phyloP scores from a whole-genome alignment of 2,329 filamentous ascomycete species.

The Plenodomus tracheiphilus region DNA sequence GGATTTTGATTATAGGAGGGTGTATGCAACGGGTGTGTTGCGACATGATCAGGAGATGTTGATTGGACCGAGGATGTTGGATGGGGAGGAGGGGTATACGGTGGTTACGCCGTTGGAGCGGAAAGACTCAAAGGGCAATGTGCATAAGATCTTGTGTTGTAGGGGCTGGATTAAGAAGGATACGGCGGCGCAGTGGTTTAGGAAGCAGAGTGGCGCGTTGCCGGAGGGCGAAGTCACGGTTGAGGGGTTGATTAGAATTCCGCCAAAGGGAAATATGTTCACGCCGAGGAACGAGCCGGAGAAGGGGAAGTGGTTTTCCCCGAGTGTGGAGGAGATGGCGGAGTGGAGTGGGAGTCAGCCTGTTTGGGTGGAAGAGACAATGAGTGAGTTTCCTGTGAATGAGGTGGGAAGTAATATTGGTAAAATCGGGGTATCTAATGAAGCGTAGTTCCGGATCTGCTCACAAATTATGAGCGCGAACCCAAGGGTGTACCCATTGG shows the following conservation, averaged over 20 bases:
- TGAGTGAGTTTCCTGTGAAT: slow-evolving; percentile 61
- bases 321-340: slow-evolving; percentile 92
- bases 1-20: slow-evolving; percentile 90
- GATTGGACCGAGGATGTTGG: slow-evolving; percentile 83
- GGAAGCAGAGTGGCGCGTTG: slow-evolving; percentile 62
- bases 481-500: slow-evolving; percentile 87
- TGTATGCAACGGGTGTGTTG: slow-evolving; percentile 73
- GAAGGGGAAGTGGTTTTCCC: slow-evolving; percentile 88
- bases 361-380: slow-evolving; percentile 94
- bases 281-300: slow-evolving; percentile 88
- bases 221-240: slow-evolving; percentile 73
- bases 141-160: slow-evolving; percentile 76
- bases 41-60: slow-evolving; percentile 96
- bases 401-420: background rate
- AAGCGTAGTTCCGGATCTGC: slow-evolving; percentile 71
- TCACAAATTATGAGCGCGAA: slow-evolving; percentile 75
- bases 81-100: slow-evolving; percentile 87
- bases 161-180: slow-evolving; percentile 89
- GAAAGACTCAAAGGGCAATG: slow-evolving; percentile 51
- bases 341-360: slow-evolving; percentile 77
- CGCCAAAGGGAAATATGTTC: slow-evolving; percentile 98
- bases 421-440: slow-evolving; percentile 32
- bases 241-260: slow-evolving; percentile 82
- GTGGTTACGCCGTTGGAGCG: slow-evolving; percentile 91
- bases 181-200: slow-evolving; percentile 64